A percentile compares a stretch with the other conserved stretches of the same genome.
Conservation (phyloP, 2,329 filamentous ascomycete genomes). For the Stemphylium lycopersici region DNA sequence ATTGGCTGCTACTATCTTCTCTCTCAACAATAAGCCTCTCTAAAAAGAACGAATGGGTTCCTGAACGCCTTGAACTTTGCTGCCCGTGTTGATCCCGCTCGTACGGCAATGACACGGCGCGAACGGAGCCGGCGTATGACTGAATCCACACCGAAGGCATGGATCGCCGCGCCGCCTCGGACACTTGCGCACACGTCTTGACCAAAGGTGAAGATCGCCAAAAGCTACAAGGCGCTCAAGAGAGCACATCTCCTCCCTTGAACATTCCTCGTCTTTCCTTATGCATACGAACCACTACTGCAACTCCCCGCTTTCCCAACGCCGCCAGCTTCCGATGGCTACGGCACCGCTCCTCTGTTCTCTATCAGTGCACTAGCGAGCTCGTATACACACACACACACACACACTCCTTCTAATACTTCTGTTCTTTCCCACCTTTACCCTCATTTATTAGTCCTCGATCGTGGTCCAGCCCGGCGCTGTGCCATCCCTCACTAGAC, state of each 20-base stretch:
- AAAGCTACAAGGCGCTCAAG: slow-evolving; percentile 10
- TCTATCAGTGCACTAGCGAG: slow-evolving; percentile 11
- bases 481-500: slow-evolving; percentile 12
- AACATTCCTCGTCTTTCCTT: slow-evolving; percentile 12
- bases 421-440: not conserved
- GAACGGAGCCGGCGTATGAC: slow-evolving; percentile 8
- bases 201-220: slow-evolving; percentile 31
- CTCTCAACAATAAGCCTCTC: not conserved
- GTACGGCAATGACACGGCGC: slow-evolving; percentile 13
- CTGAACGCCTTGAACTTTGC: not conserved
- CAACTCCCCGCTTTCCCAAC: slow-evolving; percentile 10
- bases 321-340: slow-evolving; percentile 21
- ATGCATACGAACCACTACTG: slow-evolving; percentile 5
- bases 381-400: not conserved
- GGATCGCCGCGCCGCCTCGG: slow-evolving; percentile 30
- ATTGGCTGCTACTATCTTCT: not conserved
- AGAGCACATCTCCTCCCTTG: slow-evolving; percentile 11
- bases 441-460: slow-evolving; percentile 8
- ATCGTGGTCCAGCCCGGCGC: slow-evolving; percentile 27
- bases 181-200: slow-evolving; percentile 21
- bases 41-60: not conserved
- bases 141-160: slow-evolving; percentile 24
- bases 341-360: slow-evolving; percentile 15
- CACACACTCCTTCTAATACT: slow-evolving; percentile 7
- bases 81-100: slow-evolving; percentile 2